Percentiles rank a stretch among this genome's conserved stretches.
Conservation (phyloP, 257 asterid genomes). For the Rauvolfia tetraphylla region DNA sequence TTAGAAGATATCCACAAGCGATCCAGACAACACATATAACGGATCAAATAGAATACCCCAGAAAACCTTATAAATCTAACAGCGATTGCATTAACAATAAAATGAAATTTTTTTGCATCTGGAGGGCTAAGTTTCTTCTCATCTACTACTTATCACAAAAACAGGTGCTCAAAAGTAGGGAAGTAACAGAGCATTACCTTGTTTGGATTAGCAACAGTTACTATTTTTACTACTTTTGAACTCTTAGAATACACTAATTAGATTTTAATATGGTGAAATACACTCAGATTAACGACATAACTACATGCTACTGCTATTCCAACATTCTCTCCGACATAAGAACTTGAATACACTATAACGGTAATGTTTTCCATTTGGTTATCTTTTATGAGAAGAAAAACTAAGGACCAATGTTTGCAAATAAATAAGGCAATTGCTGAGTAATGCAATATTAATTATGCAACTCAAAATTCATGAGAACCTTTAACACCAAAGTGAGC, state of each 20-base stretch:
- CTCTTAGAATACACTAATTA: not conserved
- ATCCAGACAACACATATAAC: too few species aligned
- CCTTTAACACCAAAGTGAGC: too few species aligned
- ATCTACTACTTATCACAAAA: not conserved
- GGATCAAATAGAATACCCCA: too few species aligned
- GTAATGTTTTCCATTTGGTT: not conserved
- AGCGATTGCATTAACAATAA: too few species aligned
- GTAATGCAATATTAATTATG: not conserved
- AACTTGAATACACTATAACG: not conserved
- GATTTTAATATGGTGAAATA: not conserved
- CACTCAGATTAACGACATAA: not conserved
- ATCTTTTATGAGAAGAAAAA: not conserved
- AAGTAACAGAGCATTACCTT: not conserved
- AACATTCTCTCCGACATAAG: not conserved
- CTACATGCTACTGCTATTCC: not conserved
- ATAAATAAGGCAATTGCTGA: not conserved
- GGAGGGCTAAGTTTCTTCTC: not conserved
- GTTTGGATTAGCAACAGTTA: not conserved
- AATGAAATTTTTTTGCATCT: too few species aligned
- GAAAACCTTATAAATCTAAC: too few species aligned
- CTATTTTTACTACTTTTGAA: not conserved
- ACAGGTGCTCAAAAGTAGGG: not conserved
- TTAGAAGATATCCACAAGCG: too few species aligned
- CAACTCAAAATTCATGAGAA: not conserved
- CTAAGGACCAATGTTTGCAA: not conserved